These are phyloP conservation scores for Cyberlindnera japonica DNA, from an alignment of 805 yeast species.

Conservation along the genomic window DNA sequence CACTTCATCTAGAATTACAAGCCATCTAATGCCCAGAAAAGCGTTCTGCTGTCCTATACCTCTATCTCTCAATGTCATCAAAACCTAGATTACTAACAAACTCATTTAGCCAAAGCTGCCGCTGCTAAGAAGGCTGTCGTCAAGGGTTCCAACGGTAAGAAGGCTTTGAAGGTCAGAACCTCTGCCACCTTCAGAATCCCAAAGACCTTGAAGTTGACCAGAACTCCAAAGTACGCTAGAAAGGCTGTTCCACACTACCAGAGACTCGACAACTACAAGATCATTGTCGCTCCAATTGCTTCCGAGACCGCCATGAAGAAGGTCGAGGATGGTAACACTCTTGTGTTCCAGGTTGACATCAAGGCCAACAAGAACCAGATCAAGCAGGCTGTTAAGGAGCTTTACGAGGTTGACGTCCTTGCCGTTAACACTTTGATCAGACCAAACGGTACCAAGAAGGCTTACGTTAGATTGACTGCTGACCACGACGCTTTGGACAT, in stretches of 20 bases:
- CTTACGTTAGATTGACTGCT: constrained; percentile 97
- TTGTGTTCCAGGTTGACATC: constrained; percentile 96
- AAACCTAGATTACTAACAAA: constrained; percentile 42
- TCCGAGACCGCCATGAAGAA: constrained; percentile 99
- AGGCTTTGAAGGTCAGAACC: constrained; percentile 91
- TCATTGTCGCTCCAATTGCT: constrained; percentile 91
- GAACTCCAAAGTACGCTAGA: constrained; percentile 92
- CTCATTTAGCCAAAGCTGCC: constrained; percentile 67
- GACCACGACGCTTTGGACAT: constrained; percentile 99
- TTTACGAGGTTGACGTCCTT: constrained; percentile 92
- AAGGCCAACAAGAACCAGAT: constrained; percentile 98
- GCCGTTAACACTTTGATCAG: constrained; percentile 95
- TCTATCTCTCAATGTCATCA: background rate
- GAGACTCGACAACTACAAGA: constrained; percentile 94
- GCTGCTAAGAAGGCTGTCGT: constrained; percentile 98
- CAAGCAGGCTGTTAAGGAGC: constrained; percentile 96
- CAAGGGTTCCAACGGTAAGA: constrained; percentile 92
- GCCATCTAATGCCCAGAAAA: background rate
- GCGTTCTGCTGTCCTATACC: background rate
- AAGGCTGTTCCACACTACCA: constrained; percentile 96
- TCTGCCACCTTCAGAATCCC: constrained; percentile 94
- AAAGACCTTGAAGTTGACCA: constrained; percentile 91
- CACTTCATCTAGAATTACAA: too few relatives aligned
- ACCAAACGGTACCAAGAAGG: constrained; percentile 99
- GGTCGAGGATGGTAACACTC: constrained; percentile 99